Percentiles rank a stretch among this genome's conserved stretches.
Conservation (phyloP, 2,329 filamentous ascomycete genomes). For the Clonostachys sp. region DNA sequence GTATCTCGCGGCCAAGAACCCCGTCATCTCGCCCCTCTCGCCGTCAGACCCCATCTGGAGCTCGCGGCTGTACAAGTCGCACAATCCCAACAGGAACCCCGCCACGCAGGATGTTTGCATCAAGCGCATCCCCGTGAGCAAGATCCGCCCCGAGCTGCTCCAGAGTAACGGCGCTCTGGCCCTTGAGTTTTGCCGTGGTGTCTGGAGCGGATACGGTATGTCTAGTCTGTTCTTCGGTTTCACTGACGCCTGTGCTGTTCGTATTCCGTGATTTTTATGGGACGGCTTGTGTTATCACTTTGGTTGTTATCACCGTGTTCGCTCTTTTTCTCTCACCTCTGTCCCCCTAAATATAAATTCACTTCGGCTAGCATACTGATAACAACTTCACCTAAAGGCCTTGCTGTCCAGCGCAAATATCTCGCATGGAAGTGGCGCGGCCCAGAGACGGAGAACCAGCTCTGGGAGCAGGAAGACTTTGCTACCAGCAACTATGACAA, state of each 20-base stretch:
- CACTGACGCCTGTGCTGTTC: not conserved
- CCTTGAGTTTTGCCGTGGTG: slow-evolving; percentile 61
- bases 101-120: slow-evolving; percentile 61
- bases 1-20: slow-evolving; percentile 46
- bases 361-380: not conserved
- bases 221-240: slow-evolving; percentile 6
- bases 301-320: no score
- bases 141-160: slow-evolving; percentile 61
- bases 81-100: slow-evolving; percentile 60
- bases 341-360: not conserved
- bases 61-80: slow-evolving; percentile 47
- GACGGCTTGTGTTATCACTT: no score
- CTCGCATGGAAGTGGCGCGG: slow-evolving; percentile 55
- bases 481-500: slow-evolving; percentile 51
- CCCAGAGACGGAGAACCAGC: slow-evolving; percentile 50
- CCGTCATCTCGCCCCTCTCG: slow-evolving; percentile 51
- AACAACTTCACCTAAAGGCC: slow-evolving; percentile 31
- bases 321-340: no score
- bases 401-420: slow-evolving; percentile 51
- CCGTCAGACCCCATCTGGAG: slow-evolving; percentile 57
- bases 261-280: no score
- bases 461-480: slow-evolving; percentile 57
- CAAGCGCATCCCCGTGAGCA: slow-evolving; percentile 55
- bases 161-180: slow-evolving; percentile 53
- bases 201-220: slow-evolving; percentile 64